These are phyloP conservation scores for Bryoerythrophyllum caledonicum DNA, from an alignment of 225 moss, liverwort and hornwort genomes.

Conservation along the genomic window DNA sequence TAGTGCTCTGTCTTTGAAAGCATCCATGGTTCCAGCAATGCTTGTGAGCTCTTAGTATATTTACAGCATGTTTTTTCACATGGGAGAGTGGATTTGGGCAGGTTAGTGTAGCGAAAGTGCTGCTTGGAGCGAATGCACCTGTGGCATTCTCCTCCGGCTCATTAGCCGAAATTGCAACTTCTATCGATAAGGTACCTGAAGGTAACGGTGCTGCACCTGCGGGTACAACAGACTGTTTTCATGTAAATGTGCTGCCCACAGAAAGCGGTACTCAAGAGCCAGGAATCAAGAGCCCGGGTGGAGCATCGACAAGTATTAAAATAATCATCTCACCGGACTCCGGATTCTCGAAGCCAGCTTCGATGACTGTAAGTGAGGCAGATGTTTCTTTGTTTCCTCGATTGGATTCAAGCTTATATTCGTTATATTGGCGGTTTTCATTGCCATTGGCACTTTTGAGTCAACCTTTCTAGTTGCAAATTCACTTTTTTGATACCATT, in stretches of 20 bases:
- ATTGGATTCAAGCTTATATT: not conserved
- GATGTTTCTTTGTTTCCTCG: not conserved
- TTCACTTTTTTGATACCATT: too few relatives aligned
- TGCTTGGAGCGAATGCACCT: conserved; percentile 68
- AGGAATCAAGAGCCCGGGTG: conserved; percentile 40
- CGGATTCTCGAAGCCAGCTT: conserved; percentile 51
- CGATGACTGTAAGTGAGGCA: conserved; percentile 53
- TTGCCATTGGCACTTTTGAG: too few relatives aligned
- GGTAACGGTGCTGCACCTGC: conserved; percentile 36
- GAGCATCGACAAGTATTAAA: conserved; percentile 45
- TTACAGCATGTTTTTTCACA: not conserved
- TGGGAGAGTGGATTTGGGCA: conserved; percentile 42
- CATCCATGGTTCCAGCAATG: not conserved
- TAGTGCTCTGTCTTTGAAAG: not conserved
- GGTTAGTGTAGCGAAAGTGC: conserved; percentile 66
- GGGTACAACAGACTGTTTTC: conserved; percentile 20
- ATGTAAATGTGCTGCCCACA: conserved; percentile 11
- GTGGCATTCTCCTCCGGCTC: conserved; percentile 75
- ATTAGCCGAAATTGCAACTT: conserved; percentile 45
- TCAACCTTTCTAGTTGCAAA: too few relatives aligned
- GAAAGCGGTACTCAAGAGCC: conserved; percentile 28
- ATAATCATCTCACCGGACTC: conserved; percentile 58
- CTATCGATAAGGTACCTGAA: conserved; percentile 20
- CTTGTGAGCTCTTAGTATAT: not conserved
- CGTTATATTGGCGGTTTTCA: not conserved